A percentile compares a stretch with the other conserved stretches of the same genome.
Evolutionary conservation across 2,329 filamentous ascomycete genomes (phyloP).

Genomic region (Teratosphaeria epicoccoides): DNA sequence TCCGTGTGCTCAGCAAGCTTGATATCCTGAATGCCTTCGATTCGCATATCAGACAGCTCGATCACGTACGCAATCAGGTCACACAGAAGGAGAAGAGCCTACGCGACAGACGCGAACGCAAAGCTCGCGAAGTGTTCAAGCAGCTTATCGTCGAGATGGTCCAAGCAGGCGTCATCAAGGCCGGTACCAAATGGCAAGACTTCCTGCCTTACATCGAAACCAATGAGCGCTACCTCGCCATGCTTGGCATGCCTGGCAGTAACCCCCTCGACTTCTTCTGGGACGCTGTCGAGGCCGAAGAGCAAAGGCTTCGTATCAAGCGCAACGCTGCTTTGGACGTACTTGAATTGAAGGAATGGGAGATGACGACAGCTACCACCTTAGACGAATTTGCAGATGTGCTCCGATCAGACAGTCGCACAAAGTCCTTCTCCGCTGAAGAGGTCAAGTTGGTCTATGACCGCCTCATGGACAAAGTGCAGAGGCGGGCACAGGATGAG

Average conservation of each 20-base stretch:
- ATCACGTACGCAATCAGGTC: conserved; percentile 82
- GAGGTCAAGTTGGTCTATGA: conserved; percentile 74
- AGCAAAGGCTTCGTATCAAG: conserved; percentile 42
- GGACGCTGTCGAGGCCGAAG: conserved; percentile 90
- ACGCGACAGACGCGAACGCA: conserved; percentile 71
- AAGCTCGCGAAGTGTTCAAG: conserved; percentile 72
- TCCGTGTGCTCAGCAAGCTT: conserved; percentile 72
- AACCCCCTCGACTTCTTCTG: conserved; percentile 81
- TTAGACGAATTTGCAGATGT: conserved; percentile 78
- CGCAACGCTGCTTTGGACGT: conserved; percentile 24
- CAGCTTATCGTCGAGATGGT: conserved; percentile 65
- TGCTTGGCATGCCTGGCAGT: conserved; percentile 59
- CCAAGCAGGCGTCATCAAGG: conserved; percentile 70
- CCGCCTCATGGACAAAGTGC: conserved; percentile 75
- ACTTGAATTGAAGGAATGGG: conserved; percentile 69
- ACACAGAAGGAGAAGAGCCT: conserved; percentile 77
- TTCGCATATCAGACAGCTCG: conserved; percentile 84
- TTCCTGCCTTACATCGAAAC: conserved; percentile 63
- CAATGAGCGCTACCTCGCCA: conserved; percentile 71
- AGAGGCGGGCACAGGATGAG: conserved; percentile 71
- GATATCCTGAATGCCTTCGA: conserved; percentile 91
- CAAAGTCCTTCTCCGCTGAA: conserved; percentile 74
- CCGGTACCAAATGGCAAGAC: conserved; percentile 81
- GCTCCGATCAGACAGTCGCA: conserved; percentile 77
- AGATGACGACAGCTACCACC: conserved; percentile 75